Base-by-base conservation (phyloP, 371 early-diverging fungal genomes). In the Mortierella sp. region DNA sequence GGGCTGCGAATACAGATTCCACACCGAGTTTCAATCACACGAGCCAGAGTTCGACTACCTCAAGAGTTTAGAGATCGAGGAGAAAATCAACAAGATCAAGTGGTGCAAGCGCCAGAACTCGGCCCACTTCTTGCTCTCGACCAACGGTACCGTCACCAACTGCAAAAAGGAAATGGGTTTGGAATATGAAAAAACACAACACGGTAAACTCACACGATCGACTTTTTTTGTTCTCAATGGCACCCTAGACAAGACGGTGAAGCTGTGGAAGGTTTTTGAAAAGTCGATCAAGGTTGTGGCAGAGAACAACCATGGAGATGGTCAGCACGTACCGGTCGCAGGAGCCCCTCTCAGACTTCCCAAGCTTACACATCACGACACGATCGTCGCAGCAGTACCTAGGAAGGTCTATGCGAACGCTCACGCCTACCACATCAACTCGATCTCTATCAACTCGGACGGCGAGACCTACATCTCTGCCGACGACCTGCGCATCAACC, bases 21-120 rank as follows among this genome's bases (percentile, higher is more conserved):
- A 96, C 80, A 98, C 99, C 52, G 99, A 99, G 87, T 99, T 99
- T 80, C 99, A 99, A 86, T 98, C 98, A 67, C 99, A 99, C 90
- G 97, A 98, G 85, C 96, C 99, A 44, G 99, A 99, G 90, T 99
- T 99, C 84, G 99, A 99, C 89, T 99, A 99, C 86, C 92, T 99
- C 70, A 99, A 99, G 90, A 97, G 97, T 90, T 91, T 99, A 86
- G 99, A 99, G 86, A 99, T 99, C 72, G 97, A 99, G 87, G 99
- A 99, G 84, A 99, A 99, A 87, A 99, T 99, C 87, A 99, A 99
- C 88, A 96, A 98, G 85, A 99, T 99, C 84, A 95, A 97, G 76
- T 98, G 99, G 97, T 96, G 97, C 88, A 94, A 92, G 81, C 92
- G 97, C 61, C 95, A 95, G 81, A 98, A 97, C 86, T 92, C 97